Evolutionary conservation across 1,284 basidiomycete genomes (phyloP), one percentile per base, ranked within the genome.

Genomic region (Crepidotus sp.): DNA sequence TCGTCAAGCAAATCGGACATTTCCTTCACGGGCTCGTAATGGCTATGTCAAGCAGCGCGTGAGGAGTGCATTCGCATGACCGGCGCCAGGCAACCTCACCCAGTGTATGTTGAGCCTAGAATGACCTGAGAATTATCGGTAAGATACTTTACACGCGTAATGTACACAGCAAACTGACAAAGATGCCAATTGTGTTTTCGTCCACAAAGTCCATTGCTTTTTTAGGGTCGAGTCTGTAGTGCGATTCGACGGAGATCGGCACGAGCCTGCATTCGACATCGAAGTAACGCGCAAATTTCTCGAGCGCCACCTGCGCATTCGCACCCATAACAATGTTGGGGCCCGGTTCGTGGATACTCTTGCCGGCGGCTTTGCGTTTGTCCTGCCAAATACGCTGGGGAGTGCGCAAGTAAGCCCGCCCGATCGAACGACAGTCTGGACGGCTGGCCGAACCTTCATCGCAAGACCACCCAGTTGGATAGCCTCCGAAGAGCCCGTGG

Each of bases 391-490:
- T 74, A 57, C 84, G 86, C 69, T 49, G 34, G 22, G 11, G 30
- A 10, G 17, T 24, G 22, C 21, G 21, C 17, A 17, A 2, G 27
- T 36, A 6, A 29, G 27, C n/a, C 15, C 6, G 27, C n/a, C 15
- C 6, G 22, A 15, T 15, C n/a, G 8, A 25, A 41, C 26, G 13
- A 2, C 2, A 21, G 13, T 2, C 3, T 6, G 24, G 3, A 8
- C 6, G 37, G 33, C 25, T 13, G 1, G 1, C 3, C 4, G 25
- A 13, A 46, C 48, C 46, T 98, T 98, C 80, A 97, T 87, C 13
- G 94, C 90, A 15, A 98, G 76, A 34, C 92, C 93, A 13, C 90
- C 93, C 6, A 96, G 83, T 65, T 93, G 89, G 56, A 94, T 90
- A 2, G 90, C 93, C 64, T 96, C 92, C 2, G 82, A 93, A 0